Evolutionary conservation across 768 basidiomycete genomes (phyloP), one percentile per base, ranked within the genome.

Genomic region (Paxillus ammoniavirescens): DNA sequence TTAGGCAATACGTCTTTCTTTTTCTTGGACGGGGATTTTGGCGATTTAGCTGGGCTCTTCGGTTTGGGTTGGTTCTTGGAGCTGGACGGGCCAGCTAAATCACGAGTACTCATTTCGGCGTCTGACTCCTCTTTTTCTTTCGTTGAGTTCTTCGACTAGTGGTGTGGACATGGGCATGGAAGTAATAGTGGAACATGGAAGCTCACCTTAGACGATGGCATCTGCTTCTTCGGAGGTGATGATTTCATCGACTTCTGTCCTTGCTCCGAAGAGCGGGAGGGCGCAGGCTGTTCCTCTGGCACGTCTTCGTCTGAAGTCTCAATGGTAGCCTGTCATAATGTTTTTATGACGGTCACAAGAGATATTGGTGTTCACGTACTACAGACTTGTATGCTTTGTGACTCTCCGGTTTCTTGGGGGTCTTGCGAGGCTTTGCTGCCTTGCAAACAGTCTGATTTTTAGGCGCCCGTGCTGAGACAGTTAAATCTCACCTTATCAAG

Each of bases 291-390:
- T 15, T 31, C 45, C n/a, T 58, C 50, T n/a, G 54, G 8, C 35
- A 41, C 47, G 15, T 17, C 60, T 42, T 67, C 68, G 13, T 59
- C 68, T 1, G 68, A 71, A 21, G 67, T 61, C 35, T 69, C 67
- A 8, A 71, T 58, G 12, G 55, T 47, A 41, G 67, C 61, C 68
- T 69, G 28, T 37, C 5, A 18, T 8, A 30, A 43, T 12, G 23
- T 41, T 5, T 48, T 30, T 26, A 49, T 28, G 18, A 41, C 23
- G 17, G 30, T 7, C 14, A 51, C 17, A 2, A 51, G n/a, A 33
- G 9, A 15, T 23, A 10, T 14, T 17, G 23, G 13, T 26, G 46
- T 18, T 31, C 13, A 43, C 57, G 10, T 26, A 65, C 68, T 52
- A 60, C 66, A 49, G 69, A 70, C 48, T 70, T 69, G 53, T 45